Percentiles rank a stretch among this genome's conserved stretches.
Evolutionary conservation across 176 grass and related monocot genomes (phyloP).

Genomic region (Oryza punctata): DNA sequence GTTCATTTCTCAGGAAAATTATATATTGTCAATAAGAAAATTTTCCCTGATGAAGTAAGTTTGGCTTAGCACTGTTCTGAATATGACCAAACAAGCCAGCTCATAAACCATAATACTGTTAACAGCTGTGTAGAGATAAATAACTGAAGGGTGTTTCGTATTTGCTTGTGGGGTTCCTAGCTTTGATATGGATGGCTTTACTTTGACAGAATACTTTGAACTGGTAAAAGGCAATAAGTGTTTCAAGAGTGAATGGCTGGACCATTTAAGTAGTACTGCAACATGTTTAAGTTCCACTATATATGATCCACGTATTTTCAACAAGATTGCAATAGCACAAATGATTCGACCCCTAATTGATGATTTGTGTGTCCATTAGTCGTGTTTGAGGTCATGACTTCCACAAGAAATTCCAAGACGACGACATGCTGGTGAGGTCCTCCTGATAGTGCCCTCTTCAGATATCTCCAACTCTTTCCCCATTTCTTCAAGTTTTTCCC

Average conservation of each 20-base stretch:
- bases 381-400: constrained; percentile 25
- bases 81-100: not conserved
- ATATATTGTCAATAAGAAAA: not conserved
- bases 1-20: not conserved
- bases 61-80: not conserved
- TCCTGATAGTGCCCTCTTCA: constrained; percentile 16
- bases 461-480: constrained; percentile 27
- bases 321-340: constrained; percentile 1
- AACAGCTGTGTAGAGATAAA: not conserved
- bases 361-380: not conserved
- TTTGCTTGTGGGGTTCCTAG: not conserved
- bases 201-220: constrained; percentile 38
- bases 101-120: not conserved
- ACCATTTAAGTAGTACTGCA: not conserved
- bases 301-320: not conserved
- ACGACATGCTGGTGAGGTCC: not conserved
- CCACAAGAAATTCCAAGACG: constrained; percentile 35
- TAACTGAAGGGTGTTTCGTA: not conserved
- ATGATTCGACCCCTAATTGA: constrained; percentile 18
- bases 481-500: not conserved
- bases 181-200: not conserved
- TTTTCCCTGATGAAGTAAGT: not conserved
- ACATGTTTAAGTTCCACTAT: not conserved
- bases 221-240: not conserved
- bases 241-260: not conserved